Evolutionary conservation across 2,329 filamentous ascomycete genomes (phyloP).

Genomic region (Venturiaceae sp.): DNA sequence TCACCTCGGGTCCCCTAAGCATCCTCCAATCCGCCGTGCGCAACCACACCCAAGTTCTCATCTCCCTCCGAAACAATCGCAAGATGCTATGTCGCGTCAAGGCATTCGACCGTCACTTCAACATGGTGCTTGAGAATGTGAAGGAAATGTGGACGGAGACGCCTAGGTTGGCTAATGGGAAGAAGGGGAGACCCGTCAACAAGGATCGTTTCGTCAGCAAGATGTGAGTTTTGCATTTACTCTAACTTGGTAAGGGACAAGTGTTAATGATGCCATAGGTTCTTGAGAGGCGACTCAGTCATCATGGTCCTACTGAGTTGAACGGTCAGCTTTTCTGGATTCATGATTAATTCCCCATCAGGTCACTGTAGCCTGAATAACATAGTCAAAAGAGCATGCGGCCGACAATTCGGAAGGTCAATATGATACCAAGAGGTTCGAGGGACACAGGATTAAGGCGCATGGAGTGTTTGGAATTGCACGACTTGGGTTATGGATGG

Average conservation of each 20-base stretch:
- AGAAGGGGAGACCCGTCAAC: conserved; percentile 85
- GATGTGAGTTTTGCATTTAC: conserved; percentile 52
- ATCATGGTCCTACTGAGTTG: conserved; percentile 79
- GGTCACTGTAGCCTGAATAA: background rate
- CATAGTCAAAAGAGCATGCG: background rate
- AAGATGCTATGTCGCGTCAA: conserved; percentile 96
- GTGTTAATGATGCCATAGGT: conserved; percentile 41
- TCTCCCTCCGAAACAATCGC: conserved; percentile 96
- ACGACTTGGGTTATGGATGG: no score
- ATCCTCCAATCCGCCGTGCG: conserved; percentile 96
- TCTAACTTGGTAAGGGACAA: background rate
- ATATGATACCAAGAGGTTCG: background rate
- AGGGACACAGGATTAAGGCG: background rate
- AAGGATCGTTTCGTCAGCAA: conserved; percentile 98
- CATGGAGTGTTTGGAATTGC: background rate
- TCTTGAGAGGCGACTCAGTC: conserved; percentile 78
- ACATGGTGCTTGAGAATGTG: conserved; percentile 96
- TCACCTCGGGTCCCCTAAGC: conserved; percentile 72
- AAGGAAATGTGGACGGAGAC: conserved; percentile 99
- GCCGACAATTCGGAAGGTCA: no score
- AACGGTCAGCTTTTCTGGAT: conserved; percentile 13
- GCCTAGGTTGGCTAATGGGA: conserved; percentile 69
- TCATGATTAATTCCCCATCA: background rate
- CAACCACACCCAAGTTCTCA: conserved; percentile 89
- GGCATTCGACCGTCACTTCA: conserved; percentile 97